phyloP scores from a whole-genome alignment of 805 yeast genomes.

The Zygosaccharomyces kombuchaensis region DNA sequence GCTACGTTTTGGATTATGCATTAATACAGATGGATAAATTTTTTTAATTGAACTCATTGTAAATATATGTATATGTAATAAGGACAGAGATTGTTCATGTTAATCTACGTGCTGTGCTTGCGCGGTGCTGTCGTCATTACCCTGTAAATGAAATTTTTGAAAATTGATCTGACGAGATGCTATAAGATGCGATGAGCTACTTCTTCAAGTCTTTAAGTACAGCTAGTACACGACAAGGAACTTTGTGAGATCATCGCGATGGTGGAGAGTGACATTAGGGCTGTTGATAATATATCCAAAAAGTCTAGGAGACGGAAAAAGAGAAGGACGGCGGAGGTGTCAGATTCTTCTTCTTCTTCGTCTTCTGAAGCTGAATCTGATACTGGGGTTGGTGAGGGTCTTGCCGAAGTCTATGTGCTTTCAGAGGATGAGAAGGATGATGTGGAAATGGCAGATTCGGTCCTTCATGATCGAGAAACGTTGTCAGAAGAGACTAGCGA shows the following conservation, averaged over 20 bases:
- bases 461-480: constrained; percentile 22
- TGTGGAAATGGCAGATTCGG: constrained; percentile 35
- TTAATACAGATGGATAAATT: constrained; percentile 66
- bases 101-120: not conserved
- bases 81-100: not conserved
- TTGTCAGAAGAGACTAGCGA: constrained; percentile 22
- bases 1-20: constrained; percentile 79
- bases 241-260: constrained; percentile 9
- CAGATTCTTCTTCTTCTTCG: constrained; percentile 44
- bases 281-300: constrained; percentile 17
- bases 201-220: too few relatives aligned
- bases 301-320: constrained; percentile 61
- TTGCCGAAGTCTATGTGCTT: constrained; percentile 2
- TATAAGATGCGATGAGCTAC: constrained; percentile 11
- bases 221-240: not conserved
- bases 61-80: not conserved
- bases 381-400: constrained; percentile 5
- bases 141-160: constrained; percentile 9
- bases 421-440: constrained; percentile 20
- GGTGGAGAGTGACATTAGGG: constrained; percentile 24
- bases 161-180: constrained; percentile 12
- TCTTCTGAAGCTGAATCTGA: constrained; percentile 12
- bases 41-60: constrained; percentile 13
- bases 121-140: constrained; percentile 4
- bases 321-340: constrained; percentile 78